phyloP scores from a whole-genome alignment of 176 grass and related monocot species.

The Oryza meridionalis region DNA sequence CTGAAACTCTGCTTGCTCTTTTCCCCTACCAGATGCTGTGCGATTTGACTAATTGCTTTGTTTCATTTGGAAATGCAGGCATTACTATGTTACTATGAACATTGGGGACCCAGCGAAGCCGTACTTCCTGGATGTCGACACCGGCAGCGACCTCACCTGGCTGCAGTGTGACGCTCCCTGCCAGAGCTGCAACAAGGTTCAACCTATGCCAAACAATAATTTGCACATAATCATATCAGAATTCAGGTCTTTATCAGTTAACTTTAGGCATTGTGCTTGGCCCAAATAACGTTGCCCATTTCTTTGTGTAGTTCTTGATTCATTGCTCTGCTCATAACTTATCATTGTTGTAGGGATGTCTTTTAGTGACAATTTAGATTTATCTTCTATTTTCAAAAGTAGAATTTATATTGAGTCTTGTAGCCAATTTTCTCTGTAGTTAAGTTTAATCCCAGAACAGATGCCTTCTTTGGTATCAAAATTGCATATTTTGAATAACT shows the following conservation, averaged over 20 bases:
- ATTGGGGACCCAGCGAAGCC: conserved; percentile 87
- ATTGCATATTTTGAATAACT: background rate
- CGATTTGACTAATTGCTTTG: background rate
- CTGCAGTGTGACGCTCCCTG: conserved; percentile 92
- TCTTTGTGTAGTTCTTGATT: background rate
- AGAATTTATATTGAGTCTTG: background rate
- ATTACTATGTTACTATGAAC: conserved; percentile 67
- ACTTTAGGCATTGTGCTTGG: background rate
- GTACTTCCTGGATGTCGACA: conserved; percentile 91
- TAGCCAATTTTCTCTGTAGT: background rate
- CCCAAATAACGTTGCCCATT: background rate
- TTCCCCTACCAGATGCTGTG: background rate
- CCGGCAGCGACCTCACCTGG: conserved; percentile 94
- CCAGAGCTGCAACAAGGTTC: conserved; percentile 83
- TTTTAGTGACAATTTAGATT: background rate
- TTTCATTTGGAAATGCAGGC: conserved; percentile 42
- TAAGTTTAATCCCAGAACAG: conserved; percentile 9
- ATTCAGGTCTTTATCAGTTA: background rate
- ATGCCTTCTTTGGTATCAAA: background rate
- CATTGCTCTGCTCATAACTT: background rate
- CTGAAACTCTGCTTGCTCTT: background rate
- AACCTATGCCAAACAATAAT: background rate
- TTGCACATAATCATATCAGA: background rate
- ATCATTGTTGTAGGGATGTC: background rate
- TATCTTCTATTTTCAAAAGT: background rate